Evolutionary conservation across 192 early-diverging fungal genomes (phyloP), one percentile per base, ranked within the genome.

Genomic region (Dimargaris cristalligena): DNA sequence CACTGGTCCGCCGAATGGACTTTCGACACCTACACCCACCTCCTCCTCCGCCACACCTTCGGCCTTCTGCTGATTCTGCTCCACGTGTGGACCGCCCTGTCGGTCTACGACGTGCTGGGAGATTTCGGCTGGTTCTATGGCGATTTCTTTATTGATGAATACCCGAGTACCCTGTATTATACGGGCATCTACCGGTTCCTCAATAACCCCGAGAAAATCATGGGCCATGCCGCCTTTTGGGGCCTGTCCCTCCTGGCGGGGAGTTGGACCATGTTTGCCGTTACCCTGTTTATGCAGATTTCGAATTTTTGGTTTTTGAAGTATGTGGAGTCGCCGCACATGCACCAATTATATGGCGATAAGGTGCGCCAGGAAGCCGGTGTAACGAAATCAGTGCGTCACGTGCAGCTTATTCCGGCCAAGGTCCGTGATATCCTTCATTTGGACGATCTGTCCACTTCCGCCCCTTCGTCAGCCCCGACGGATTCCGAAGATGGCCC

Each of bases 41-140:
- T 71, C 35, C 55, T 98, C 4, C 74, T 98, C 47, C 77, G 84
- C 38, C 92, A 92, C 60, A 92, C 85, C 3, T 55, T 55, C 8
- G 67, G 71, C 10, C 58, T 81, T 67, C 61, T 86, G 13, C 76
- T 95, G 46, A 89, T 96, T 55, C 71, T 78, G 4, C 74, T 98
- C 50, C 95, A 98, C 61, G 70, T 90, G 44, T 94, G 91, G 89
- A 91, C 89, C 33, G 84, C 95, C 10, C 71, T 85, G 28, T 90
- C 90, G 8, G 86, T 94, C 45, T 91, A 89, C 74, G 88, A 94
- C 67, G 90, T 84, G 4, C 75, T 94, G 57, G 92, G 95, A 50
- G 88, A 93, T 62, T 90, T 89, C 74, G 95, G 93, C 3, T 98
- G 92, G 92, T 98, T 98, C 73, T 95, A 96, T 66, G 92, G 90